phyloP scores from a whole-genome alignment of 441 rosid genomes.

The Capsella rubella region DNA sequence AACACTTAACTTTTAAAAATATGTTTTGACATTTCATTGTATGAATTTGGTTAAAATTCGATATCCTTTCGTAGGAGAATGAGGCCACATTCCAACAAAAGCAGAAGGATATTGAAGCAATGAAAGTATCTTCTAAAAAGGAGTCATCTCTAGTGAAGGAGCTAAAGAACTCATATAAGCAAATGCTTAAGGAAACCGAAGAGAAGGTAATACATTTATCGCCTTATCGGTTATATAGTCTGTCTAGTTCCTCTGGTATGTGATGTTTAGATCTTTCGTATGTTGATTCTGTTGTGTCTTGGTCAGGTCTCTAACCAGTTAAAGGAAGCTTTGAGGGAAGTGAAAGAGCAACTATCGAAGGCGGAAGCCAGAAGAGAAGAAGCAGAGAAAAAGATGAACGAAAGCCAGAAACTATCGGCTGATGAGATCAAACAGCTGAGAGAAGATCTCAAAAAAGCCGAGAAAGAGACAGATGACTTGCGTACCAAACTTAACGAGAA shows the following conservation, averaged over 20 bases:
- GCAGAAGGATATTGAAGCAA: constrained; percentile 28
- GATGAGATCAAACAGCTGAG: constrained; percentile 36
- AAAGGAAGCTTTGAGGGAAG: constrained; percentile 20
- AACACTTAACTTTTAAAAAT: not conserved
- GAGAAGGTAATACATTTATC: constrained; percentile 12
- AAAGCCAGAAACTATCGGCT: constrained; percentile 24
- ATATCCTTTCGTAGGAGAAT: constrained; percentile 9
- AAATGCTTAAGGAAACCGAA: constrained; percentile 23
- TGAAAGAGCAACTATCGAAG: constrained; percentile 23
- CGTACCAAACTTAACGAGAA: not conserved
- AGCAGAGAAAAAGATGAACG: constrained; percentile 20
- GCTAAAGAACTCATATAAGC: constrained; percentile 5
- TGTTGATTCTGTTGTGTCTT: not conserved
- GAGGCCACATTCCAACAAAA: not conserved
- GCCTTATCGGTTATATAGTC: not conserved
- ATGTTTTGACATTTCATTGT: not conserved
- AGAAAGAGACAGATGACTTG: not conserved
- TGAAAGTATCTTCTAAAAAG: not conserved
- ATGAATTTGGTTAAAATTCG: not conserved
- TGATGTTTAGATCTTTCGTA: not conserved
- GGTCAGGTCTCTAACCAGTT: constrained; percentile 27
- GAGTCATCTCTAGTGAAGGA: constrained; percentile 2
- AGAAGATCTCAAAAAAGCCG: constrained; percentile 23
- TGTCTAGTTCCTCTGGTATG: not conserved
- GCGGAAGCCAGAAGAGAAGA: constrained; percentile 9